Evolutionary conservation across 108 stramenopile genomes (phyloP), one percentile per base, ranked within the genome.

Genomic region (Skeletonema marinoi): DNA sequence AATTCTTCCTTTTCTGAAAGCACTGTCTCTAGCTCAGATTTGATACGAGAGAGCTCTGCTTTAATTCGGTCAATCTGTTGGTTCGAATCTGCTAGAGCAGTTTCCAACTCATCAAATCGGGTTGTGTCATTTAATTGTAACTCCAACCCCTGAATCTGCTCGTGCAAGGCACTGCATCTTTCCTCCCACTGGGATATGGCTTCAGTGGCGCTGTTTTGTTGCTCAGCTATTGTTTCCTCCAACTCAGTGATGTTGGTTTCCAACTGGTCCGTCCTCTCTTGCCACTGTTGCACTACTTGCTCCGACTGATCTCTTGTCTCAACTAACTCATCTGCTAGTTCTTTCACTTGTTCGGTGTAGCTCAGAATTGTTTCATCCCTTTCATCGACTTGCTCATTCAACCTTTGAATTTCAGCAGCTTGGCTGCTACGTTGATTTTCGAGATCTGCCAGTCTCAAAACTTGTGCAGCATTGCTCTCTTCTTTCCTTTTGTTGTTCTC

Each of bases 131-230:
- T 10, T 16, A 75, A 36, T 68, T 82, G 70, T 36, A 67, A 4
- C 48, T 82, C 81, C 17, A 86, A 64, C 32, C 60, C 66, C 33
- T 70, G 63, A 29, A 82, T 71, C 36, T 78, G 70, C 46, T 75
- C 74, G 51, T 71, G 84, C 81, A 81, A 81, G 66, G 48, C 73
- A 75, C 31, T 71, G 51, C 71, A 88, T 32, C 80, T 82, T 75
- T 78, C 58, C 60, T 90, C 89, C 91, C 91, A 92, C 62, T 84
- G 75, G 32, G 74, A 60, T 63, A 92, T 92, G 16, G 87, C 91
- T 38, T 77, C 85, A 32, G 77, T 86, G 11, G 91, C 91, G 60
- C 87, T 83, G 21, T 30, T 51, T 39, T 87, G 80, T 68, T 89
- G 89, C 41, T 74, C 64, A 42, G 81, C 14, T 0, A 89, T 60